Conservation (phyloP, 164 flowering plant genomes). For the Tetrastigma voinierianum region DNA sequence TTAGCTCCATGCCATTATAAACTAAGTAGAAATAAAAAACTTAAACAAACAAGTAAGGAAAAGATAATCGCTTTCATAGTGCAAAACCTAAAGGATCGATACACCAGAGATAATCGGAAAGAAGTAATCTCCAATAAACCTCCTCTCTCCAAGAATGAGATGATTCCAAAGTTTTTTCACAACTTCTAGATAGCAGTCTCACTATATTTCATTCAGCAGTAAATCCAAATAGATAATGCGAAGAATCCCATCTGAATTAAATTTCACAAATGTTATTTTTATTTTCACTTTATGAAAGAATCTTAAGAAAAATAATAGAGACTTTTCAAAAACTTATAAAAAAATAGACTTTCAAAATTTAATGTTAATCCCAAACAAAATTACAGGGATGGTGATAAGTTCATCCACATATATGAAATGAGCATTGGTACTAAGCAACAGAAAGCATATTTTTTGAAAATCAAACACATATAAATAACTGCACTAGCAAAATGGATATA, state of each 20-base stretch:
- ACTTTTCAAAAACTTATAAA: too few species aligned
- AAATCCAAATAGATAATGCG: background rate
- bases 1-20: too few species aligned
- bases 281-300: too few species aligned
- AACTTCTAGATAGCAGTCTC: slow-evolving; percentile 78
- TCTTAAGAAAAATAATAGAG: too few species aligned
- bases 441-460: too few species aligned
- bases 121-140: slow-evolving; percentile 83
- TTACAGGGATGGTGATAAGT: too few species aligned
- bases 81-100: slow-evolving; percentile 91
- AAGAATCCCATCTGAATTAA: background rate
- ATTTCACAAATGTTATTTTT: background rate
- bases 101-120: slow-evolving; percentile 97
- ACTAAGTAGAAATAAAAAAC: too few species aligned
- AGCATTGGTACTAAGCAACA: too few species aligned
- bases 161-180: slow-evolving; percentile 72
- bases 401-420: too few species aligned
- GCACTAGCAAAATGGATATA: too few species aligned
- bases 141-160: slow-evolving; percentile 96
- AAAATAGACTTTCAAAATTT: background rate
- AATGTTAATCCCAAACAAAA: too few species aligned
- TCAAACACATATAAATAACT: too few species aligned
- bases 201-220: slow-evolving; percentile 92
- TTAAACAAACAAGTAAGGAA: background rate
- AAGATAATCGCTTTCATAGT: background rate